Conservation (phyloP, 805 yeast species). For the Metschnikowia baotianmanensis region DNA sequence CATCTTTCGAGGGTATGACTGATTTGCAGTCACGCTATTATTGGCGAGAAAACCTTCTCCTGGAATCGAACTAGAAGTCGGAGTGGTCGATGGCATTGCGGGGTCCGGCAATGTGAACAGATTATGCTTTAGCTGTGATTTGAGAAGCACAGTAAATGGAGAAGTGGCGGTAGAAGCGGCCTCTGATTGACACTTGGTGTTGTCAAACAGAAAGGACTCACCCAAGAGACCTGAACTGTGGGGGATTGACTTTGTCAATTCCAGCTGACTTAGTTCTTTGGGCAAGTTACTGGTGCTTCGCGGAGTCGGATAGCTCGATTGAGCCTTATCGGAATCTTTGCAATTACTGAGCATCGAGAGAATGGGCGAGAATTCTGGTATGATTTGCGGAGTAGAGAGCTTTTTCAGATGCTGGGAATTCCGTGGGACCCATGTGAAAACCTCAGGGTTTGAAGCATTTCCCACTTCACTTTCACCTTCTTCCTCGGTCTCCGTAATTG, state of each 20-base stretch:
- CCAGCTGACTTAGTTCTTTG: too few species aligned
- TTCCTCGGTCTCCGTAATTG: slow-evolving; percentile 8
- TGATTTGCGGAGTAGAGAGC: slow-evolving; percentile 35
- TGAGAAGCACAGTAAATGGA: slow-evolving; percentile 29
- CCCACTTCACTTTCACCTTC: not conserved
- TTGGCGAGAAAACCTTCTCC: not conserved
- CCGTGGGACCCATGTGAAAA: slow-evolving; percentile 1
- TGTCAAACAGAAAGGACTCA: slow-evolving; percentile 8
- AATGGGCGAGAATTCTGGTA: slow-evolving; percentile 38
- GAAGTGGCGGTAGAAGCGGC: slow-evolving; percentile 24
- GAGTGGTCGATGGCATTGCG: slow-evolving; percentile 20
- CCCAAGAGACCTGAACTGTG: not conserved
- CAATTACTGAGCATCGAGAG: slow-evolving; percentile 29
- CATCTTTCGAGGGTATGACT: slow-evolving; percentile 26
- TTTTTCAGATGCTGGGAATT: slow-evolving; percentile 2
- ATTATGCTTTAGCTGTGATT: slow-evolving; percentile 17
- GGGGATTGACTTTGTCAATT: not conserved
- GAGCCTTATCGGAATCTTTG: slow-evolving; percentile 1
- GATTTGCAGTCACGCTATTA: not conserved
- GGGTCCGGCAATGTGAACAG: slow-evolving; percentile 41
- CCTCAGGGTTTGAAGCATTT: not conserved
- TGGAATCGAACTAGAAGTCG: not conserved
- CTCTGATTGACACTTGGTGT: not conserved
- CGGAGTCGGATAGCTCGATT: not conserved
- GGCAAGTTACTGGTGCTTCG: too few species aligned